Base-by-base conservation (phyloP, 2,329 filamentous ascomycete genomes). In the Fusarium lateritium region DNA sequence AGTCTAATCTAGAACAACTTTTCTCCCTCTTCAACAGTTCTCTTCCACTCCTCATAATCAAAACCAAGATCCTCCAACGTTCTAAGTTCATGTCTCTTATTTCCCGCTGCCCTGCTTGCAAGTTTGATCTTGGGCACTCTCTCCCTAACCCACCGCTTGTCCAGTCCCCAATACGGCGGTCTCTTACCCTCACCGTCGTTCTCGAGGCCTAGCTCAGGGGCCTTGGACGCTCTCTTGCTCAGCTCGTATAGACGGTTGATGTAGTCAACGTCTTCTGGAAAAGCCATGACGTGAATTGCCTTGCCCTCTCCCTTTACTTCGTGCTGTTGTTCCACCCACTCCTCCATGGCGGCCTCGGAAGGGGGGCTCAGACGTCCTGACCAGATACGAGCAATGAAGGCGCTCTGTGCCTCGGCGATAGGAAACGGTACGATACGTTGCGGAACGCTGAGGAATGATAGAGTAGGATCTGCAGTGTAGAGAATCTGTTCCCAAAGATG, bases 381-480 rank as follows among this genome's bases (percentile, higher is more conserved):
- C 82, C 89, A 92, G 0, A 93, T 84, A 2, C 91, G 85, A 0
- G 91, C 87, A 17, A 94, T 81, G 2, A 91, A 85, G 0, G 91
- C 88, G 3, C 85, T 84, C 74, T 94, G 92, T 2, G 86, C 89
- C 77, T 94, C 91, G 0, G 89, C 86, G 8, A 92, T 76, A 0
- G 90, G 89, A 66, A 94, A 94, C 0, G 92, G 92, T 4, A 93
- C 89, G 26, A 94, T 84, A 50, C 89, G 88, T 71, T 92, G 89
- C 5, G 88, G 87, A 13, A 94, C 80, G 1, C 85, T 87, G 4
- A 90, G 83, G 74, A 94, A 91, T 0, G 86, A 87, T 0, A 94
- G 81, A 0, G 89, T 92, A 0, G 91, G 90, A 26, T 89, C 84
- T 0, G 85, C 81, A 0, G 85, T 85, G 76, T 89, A 90, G 76